A percentile compares a stretch with the other conserved stretches of the same genome.
Evolutionary conservation across 345 rosid species (phyloP).

Genomic region (Gossypium herbaceum): DNA sequence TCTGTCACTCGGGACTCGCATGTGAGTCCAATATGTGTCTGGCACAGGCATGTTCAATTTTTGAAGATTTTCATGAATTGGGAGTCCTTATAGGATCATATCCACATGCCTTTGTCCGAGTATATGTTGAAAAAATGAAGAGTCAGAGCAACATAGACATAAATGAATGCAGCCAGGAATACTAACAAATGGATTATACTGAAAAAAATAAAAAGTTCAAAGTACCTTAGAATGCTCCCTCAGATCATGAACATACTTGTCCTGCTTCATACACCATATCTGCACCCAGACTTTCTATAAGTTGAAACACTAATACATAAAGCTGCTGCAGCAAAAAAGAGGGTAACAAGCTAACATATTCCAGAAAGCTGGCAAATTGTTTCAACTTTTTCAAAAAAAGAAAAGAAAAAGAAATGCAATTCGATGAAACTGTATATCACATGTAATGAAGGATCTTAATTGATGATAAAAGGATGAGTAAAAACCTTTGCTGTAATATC

Average conservation of each 20-base stretch:
- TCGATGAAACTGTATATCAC: too few relatives aligned
- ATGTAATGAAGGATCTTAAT: slow-evolving; percentile 32
- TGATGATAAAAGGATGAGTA: slow-evolving; percentile 40
- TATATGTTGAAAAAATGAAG: neutral
- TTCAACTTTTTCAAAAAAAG: too few relatives aligned
- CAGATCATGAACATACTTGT: slow-evolving; percentile 74
- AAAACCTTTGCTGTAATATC: slow-evolving; percentile 90
- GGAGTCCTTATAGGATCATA: neutral
- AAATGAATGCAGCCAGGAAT: neutral
- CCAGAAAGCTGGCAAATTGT: neutral
- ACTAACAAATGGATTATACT: neutral
- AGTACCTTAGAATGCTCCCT: slow-evolving; percentile 69
- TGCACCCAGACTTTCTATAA: slow-evolving; percentile 26
- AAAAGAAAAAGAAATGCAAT: too few relatives aligned
- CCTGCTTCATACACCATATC: slow-evolving; percentile 88
- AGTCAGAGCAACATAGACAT: neutral
- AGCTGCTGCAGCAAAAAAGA: neutral
- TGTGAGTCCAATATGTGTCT: neutral
- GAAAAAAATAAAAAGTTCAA: neutral
- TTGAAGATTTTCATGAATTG: neutral
- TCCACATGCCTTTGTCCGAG: neutral
- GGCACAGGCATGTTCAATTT: neutral
- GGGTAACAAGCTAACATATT: neutral
- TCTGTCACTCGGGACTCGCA: neutral
- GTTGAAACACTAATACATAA: neutral